Evolutionary conservation across 1,139 yeast species (phyloP), one percentile per base, ranked within the genome.

Genomic region (Tardiomyces blankii): DNA sequence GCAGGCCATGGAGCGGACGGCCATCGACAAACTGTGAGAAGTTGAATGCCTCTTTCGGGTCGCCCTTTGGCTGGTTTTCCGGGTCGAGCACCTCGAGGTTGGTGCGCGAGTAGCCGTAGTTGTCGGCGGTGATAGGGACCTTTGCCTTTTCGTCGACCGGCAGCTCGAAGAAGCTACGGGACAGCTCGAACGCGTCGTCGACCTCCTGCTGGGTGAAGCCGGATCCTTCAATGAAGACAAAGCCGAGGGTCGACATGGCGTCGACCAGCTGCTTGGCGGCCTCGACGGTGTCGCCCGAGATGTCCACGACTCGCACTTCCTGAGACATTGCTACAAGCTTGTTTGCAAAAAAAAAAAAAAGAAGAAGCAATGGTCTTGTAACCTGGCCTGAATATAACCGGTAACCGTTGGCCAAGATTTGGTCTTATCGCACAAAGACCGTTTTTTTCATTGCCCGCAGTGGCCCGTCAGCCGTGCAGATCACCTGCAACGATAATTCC

Each of bases 141-240:
- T 72, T 54, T 12, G 53, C 48, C 59, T 83, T 83, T 46, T 71
- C 73, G 2, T 67, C 73, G 2, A 52, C 47, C 0, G 85, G 78
- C 39, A 74, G 63, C 2, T 67, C 67, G 54, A 83, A 83, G 58
- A 77, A 82, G 19, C 69, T 60, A 48, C 70, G 66, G n/a, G 87
- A 77, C 44, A 78, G 53, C 11, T 57, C 61, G 55, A 83, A 82
- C 40, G 78, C 62, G 2, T 60, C 59, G 45, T 76, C 75, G 7
- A 82, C 82, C 51, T 81, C 88, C 4, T 64, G 61, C 48, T 73
- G 73, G 0, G 77, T 64, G 58, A 83, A 79, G 7, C 74, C 80
- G 51, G 83, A 86, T 8, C 91, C 89, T 54, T 82, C 85, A 6
- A 83, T 68, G 54, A 82, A 80, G 41, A 83, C 66, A 55, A 84